These are phyloP conservation scores for Dichomitus squalens DNA, from an alignment of 1,284 basidiomycete species.

Conservation along the genomic window DNA sequence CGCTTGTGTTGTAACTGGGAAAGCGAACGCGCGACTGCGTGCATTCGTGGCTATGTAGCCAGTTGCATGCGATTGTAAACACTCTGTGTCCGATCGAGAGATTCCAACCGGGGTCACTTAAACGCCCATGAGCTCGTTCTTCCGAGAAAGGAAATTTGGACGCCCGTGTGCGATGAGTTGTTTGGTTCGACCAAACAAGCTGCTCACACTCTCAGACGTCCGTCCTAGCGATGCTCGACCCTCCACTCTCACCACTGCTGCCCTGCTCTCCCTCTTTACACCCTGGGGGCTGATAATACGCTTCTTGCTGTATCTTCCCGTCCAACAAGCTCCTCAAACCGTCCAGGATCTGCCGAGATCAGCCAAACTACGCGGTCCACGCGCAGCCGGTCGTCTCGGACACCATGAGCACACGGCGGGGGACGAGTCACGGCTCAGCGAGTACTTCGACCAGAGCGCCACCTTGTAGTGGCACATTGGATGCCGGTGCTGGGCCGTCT, in stretches of 20 bases:
- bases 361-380: conserved; percentile 25
- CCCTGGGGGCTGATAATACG: not conserved
- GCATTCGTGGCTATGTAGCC: no score
- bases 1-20: no score
- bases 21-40: no score
- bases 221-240: conserved; percentile 25
- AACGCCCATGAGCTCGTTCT: no score
- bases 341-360: conserved; percentile 62
- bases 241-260: conserved; percentile 23
- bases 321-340: conserved; percentile 59
- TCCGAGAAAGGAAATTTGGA: no score
- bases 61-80: no score
- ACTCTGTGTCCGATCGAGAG: no score
- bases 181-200: conserved; percentile 36
- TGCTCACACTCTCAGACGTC: conserved; percentile 32
- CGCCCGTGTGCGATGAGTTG: no score
- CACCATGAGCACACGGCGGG: conserved; percentile 26
- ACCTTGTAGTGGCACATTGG: not conserved
- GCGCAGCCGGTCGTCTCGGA: conserved; percentile 20
- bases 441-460: not conserved
- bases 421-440: conserved; percentile 1
- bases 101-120: no score
- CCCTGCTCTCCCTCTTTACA: conserved; percentile 1
- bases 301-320: conserved; percentile 13
- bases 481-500: not conserved